These are phyloP conservation scores for Lodderomyces orthopsilosis DNA, from an alignment of 1,139 yeast genomes.

Conservation along the genomic window DNA sequence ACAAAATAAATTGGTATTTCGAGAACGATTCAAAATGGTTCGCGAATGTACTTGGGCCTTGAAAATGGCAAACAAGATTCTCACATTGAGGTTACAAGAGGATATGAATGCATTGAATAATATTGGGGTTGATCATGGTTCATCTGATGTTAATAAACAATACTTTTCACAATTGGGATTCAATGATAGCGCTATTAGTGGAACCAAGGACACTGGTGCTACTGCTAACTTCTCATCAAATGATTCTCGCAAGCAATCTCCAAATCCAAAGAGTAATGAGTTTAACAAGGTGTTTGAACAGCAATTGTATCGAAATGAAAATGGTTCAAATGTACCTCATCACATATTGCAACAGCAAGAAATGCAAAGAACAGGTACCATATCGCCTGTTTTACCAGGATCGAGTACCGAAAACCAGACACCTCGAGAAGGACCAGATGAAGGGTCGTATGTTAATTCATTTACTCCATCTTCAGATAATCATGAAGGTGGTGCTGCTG, in stretches of 20 bases:
- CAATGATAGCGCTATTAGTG: neutral
- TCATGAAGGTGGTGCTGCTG: conserved; percentile 6
- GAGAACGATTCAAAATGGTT: conserved; percentile 55
- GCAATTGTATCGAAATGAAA: conserved; percentile 18
- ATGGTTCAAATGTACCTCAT: neutral
- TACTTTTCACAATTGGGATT: conserved; percentile 47
- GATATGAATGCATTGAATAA: conserved; percentile 33
- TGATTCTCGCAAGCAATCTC: neutral
- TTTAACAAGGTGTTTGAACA: conserved; percentile 22
- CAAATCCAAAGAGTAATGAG: conserved; percentile 14
- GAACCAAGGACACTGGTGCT: neutral
- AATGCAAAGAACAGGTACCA: neutral
- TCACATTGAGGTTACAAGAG: conserved; percentile 45
- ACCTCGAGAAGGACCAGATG: neutral
- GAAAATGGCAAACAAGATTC: conserved; percentile 53
- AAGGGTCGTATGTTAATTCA: neutral
- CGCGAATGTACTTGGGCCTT: conserved; percentile 65
- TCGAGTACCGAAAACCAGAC: neutral
- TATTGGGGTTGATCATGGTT: conserved; percentile 57
- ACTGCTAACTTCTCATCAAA: neutral
- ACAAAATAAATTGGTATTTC: conserved; percentile 32
- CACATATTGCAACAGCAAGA: neutral
- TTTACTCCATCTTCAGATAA: conserved; percentile 7
- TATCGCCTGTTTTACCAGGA: neutral
- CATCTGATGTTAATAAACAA: conserved; percentile 50